Evolutionary conservation across 495 filamentous ascomycete species (phyloP).

Genomic region (Astrothelium subdiscretum): DNA sequence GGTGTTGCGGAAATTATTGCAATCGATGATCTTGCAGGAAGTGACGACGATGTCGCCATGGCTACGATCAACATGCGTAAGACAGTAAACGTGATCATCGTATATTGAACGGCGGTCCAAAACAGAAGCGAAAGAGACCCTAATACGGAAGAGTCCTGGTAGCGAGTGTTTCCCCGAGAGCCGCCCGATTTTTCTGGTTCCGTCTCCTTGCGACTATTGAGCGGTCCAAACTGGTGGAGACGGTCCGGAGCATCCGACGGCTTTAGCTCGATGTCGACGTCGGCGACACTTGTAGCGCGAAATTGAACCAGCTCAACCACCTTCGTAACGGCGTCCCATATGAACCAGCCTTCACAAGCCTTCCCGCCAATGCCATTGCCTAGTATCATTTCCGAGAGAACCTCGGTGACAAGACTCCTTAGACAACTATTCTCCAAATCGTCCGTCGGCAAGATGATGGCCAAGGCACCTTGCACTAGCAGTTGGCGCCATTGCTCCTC

Average conservation of each 20-base stretch:
- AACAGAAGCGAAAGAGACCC: constrained; percentile 37
- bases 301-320: constrained; percentile 33
- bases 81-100: constrained; percentile 51
- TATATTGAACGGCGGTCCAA: constrained; percentile 60
- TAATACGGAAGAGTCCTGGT: not conserved
- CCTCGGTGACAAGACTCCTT: constrained; percentile 67
- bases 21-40: constrained; percentile 34
- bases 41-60: constrained; percentile 38
- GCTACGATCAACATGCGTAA: constrained; percentile 50
- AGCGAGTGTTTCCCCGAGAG: not conserved
- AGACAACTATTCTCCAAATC: constrained; percentile 81
- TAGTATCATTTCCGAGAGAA: constrained; percentile 76
- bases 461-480: constrained; percentile 63
- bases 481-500: constrained; percentile 73
- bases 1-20: constrained; percentile 1
- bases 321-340: constrained; percentile 72
- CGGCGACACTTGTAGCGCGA: constrained; percentile 10
- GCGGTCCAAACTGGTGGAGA: constrained; percentile 29
- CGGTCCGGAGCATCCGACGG: constrained; percentile 14
- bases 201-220: constrained; percentile 3
- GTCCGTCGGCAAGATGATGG: constrained; percentile 78
- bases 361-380: constrained; percentile 65
- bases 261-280: constrained; percentile 12
- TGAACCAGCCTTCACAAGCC: constrained; percentile 70
- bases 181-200: not conserved